phyloP scores from a whole-genome alignment of 1,139 yeast species.

The Debaryomycetaceae sp. region DNA sequence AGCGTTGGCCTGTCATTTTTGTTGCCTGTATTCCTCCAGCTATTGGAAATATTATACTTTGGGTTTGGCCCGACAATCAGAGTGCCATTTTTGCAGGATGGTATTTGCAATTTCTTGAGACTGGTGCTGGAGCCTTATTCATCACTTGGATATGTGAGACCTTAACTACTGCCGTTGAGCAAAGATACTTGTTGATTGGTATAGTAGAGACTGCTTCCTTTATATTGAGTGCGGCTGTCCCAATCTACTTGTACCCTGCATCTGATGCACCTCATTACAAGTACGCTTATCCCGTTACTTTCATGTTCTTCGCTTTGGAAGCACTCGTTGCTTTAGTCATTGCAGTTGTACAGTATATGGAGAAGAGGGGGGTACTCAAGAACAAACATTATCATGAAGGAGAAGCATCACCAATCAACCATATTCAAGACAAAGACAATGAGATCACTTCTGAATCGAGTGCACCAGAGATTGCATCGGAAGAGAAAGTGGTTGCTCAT shows the following conservation, averaged over 20 bases:
- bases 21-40: conserved; percentile 13
- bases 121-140: conserved; percentile 17
- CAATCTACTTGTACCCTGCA: conserved; percentile 5
- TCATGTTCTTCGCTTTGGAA: conserved; percentile 14
- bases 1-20: conserved; percentile 13
- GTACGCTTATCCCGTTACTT: conserved; percentile 16
- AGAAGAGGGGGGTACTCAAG: conserved; percentile 4
- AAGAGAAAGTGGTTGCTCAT: not conserved
- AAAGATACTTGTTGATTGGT: conserved; percentile 16
- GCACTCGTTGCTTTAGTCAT: conserved; percentile 11
- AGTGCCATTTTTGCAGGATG: conserved; percentile 15
- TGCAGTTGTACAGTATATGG: conserved; percentile 1
- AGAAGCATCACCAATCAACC: no score
- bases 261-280: conserved; percentile 17
- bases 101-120: conserved; percentile 15
- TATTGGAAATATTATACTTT: conserved; percentile 15
- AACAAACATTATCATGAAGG: not conserved
- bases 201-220: conserved; percentile 16
- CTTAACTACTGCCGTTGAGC: conserved; percentile 14
- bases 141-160: conserved; percentile 21
- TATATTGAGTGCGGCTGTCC: conserved; percentile 18
- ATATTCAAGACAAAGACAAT: not conserved
- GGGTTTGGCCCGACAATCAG: conserved; percentile 9
- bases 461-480: not conserved
- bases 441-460: not conserved